A percentile compares a stretch with the other conserved stretches of the same genome.
phyloP scores from a whole-genome alignment of 495 filamentous ascomycete genomes.

The Penicillium crystallinum region DNA sequence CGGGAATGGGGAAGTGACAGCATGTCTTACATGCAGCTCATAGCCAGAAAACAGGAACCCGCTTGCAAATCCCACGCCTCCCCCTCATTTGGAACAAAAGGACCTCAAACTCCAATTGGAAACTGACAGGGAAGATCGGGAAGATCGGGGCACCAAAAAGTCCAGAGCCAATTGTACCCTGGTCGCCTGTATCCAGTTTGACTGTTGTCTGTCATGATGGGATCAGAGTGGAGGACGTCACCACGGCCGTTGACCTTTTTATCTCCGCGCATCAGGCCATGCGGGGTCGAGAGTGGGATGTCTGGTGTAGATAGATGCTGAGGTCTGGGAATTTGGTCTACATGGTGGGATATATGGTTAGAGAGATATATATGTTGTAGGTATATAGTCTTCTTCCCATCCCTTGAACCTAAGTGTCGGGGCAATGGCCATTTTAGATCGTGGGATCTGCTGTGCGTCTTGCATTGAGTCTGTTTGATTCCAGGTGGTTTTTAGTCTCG shows the following conservation, averaged over 20 bases:
- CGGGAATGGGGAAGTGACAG: no score
- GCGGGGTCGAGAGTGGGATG: background rate
- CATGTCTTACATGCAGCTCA: background rate
- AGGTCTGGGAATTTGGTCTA: no score
- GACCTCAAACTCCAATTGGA: background rate
- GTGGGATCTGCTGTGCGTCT: no score
- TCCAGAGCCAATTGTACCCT: background rate
- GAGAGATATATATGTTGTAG: no score
- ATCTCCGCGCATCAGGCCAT: background rate
- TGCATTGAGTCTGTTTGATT: no score
- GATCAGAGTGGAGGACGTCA: constrained; percentile 5
- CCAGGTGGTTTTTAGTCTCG: no score
- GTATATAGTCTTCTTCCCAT: no score
- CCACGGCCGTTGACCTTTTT: background rate
- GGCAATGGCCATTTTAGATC: no score
- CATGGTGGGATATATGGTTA: no score
- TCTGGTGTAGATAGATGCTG: background rate
- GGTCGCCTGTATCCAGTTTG: no score
- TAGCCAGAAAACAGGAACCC: background rate
- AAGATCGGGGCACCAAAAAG: background rate
- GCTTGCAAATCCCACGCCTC: background rate
- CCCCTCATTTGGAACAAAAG: background rate
- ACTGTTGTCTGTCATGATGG: background rate
- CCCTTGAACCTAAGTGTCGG: no score
- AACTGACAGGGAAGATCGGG: background rate